Percentiles rank a stretch among this genome's conserved stretches.
phyloP scores from a whole-genome alignment of 345 rosid genomes.

The Salix arbutifolia region DNA sequence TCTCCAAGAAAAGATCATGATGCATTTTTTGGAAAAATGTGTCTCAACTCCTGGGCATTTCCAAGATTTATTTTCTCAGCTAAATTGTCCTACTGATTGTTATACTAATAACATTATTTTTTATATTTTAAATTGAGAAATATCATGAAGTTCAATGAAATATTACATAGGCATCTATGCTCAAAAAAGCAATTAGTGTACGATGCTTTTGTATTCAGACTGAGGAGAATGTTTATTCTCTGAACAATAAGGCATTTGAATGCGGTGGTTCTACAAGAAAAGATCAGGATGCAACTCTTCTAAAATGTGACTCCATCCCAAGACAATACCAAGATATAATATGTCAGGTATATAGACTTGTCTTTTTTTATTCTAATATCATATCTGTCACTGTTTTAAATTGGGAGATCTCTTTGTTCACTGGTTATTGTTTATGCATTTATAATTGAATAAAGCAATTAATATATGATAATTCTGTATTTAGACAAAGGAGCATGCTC shows the following conservation, averaged over 20 bases:
- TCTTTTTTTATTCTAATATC: background rate
- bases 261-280: constrained; percentile 1
- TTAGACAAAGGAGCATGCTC: background rate
- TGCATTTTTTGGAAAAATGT: background rate
- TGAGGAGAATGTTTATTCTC: background rate
- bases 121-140: no score
- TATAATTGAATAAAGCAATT: background rate
- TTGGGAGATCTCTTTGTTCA: background rate
- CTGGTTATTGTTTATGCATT: background rate
- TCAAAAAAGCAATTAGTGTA: background rate
- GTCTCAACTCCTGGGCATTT: constrained; percentile 4
- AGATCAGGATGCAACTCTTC: constrained; percentile 1
- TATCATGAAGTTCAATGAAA: background rate
- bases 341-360: constrained; percentile 11
- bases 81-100: background rate
- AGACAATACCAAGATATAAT: constrained; percentile 11
- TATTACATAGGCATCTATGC: background rate
- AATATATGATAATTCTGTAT: background rate
- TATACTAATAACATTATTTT: no score
- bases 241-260: background rate
- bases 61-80: constrained; percentile 17
- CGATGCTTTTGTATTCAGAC: background rate
- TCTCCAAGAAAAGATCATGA: constrained; percentile 12
- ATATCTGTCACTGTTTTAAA: background rate
- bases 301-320: background rate